phyloP scores from a whole-genome alignment of 2,329 filamentous ascomycete genomes.

The Fusarium continuum region DNA sequence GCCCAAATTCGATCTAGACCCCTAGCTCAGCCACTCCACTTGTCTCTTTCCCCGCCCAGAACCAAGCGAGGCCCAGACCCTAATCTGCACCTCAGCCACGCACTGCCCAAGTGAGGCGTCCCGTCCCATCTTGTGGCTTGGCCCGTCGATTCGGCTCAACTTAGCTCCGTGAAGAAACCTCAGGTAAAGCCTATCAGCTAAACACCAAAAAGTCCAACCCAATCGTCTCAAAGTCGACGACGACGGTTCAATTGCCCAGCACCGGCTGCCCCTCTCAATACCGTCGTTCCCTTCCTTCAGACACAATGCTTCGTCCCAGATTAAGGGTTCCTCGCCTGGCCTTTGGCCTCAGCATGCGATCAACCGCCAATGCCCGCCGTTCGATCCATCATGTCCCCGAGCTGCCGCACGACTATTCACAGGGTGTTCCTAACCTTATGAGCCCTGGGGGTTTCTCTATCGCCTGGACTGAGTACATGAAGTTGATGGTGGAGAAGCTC shows the following conservation, averaged over 20 bases:
- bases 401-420: constrained; percentile 56
- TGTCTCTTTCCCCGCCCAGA: not conserved
- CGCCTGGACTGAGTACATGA: constrained; percentile 86
- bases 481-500: constrained; percentile 76
- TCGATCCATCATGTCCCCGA: constrained; percentile 59
- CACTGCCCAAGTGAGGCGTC: too few species aligned
- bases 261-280: constrained; percentile 8
- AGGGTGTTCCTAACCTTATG: constrained; percentile 75
- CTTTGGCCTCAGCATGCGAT: constrained; percentile 50
- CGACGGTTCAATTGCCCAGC: constrained; percentile 13
- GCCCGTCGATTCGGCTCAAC: constrained; percentile 23
- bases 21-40: constrained; percentile 11
- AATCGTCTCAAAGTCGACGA: constrained; percentile 15
- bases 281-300: not conserved
- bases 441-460: constrained; percentile 74
- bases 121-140: constrained; percentile 12
- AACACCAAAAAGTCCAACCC: constrained; percentile 32
- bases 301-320: constrained; percentile 61
- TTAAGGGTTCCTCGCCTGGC: constrained; percentile 60
- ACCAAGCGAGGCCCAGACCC: not conserved
- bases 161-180: constrained; percentile 32
- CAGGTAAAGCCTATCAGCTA: constrained; percentile 26
- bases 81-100: constrained; percentile 3
- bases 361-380: constrained; percentile 50
- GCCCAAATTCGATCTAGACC: constrained; percentile 10